Percentiles rank a stretch among this genome's conserved stretches.
These are phyloP conservation scores for Hygrophila difformis DNA, from an alignment of 257 asterid species.

Conservation along the genomic window DNA sequence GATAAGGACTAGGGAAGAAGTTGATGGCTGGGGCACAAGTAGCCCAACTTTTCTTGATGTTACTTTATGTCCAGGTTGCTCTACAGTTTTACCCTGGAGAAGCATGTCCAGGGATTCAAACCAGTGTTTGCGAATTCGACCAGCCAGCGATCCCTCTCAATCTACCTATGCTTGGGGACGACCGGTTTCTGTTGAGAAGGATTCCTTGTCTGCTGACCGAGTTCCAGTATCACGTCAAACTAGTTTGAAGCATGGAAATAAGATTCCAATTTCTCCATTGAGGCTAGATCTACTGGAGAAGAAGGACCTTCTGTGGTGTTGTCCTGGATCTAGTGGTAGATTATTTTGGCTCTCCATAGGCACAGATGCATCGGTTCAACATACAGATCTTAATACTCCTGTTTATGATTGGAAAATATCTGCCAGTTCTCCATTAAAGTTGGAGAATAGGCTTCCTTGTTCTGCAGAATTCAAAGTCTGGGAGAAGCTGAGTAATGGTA, in stretches of 20 bases:
- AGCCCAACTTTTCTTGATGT: slow-evolving; percentile 33
- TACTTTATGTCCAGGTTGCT: slow-evolving; percentile 46
- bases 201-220: slow-evolving; percentile 56
- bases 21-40: slow-evolving; percentile 25
- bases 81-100: slow-evolving; percentile 76
- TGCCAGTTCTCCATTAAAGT: slow-evolving; percentile 73
- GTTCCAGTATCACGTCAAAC: slow-evolving; percentile 61
- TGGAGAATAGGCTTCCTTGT: slow-evolving; percentile 96
- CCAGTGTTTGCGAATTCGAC: slow-evolving; percentile 79
- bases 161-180: slow-evolving; percentile 80
- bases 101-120: slow-evolving; percentile 57
- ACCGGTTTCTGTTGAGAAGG: slow-evolving; percentile 70
- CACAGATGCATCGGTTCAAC: slow-evolving; percentile 90
- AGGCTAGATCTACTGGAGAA: slow-evolving; percentile 83
- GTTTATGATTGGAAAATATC: slow-evolving; percentile 97
- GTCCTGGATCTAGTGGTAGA: slow-evolving; percentile 65
- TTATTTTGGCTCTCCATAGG: slow-evolving; percentile 81
- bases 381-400: slow-evolving; percentile 76
- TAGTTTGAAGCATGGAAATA: slow-evolving; percentile 46
- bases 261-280: slow-evolving; percentile 47
- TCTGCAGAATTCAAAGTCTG: slow-evolving; percentile 65
- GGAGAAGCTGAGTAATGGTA: slow-evolving; percentile 76
- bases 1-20: slow-evolving; percentile 49
- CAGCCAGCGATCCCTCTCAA: slow-evolving; percentile 48
- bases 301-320: slow-evolving; percentile 80